Evolutionary conservation across 2,329 filamentous ascomycete genomes (phyloP), one percentile per base, ranked within the genome.

Genomic region (Myriosclerotinia scirpicola): DNA sequence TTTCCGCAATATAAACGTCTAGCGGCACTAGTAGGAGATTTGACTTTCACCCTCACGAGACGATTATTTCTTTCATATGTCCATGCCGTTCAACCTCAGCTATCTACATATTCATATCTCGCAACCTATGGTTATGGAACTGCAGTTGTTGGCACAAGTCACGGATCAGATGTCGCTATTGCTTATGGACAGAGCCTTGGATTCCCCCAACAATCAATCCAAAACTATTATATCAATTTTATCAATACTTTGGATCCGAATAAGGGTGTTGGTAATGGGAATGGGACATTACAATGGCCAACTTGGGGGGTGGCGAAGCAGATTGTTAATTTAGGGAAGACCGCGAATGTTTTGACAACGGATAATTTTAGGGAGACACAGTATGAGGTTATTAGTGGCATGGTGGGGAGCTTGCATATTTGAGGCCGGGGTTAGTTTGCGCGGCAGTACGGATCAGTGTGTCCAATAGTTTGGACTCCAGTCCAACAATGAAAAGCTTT

Each of bases 1-100:
- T 93, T 90, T 74, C 89, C 90, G 0, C 84, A 90, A 70, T 93
- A 87, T 81, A 93, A 93, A 78, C 88, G 89, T 34, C 80, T 92
- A 0, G 87, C 90, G 2, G 90, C 90, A 38, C 84, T 93, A 53
- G 79, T 93, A 0, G 91, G 91, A n/a, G 91, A 94, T 74, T 72
- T 92, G 0, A 84, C 85, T 3, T 93, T 94, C 77, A 93, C 88
- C 0, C 81, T 94, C 0, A 85, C 86, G 0, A 85, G 90, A 1
- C 86, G 91, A 20, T 69, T 83, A 4, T 88, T 90, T 75, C 83
- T 94, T 22, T 74, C 81, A 17, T 67, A 74, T 0, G 76, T 85
- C 3, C 73, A 75, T 0, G 60, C 77, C 0, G 77, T 79, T 14
- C 82, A 86, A 69, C 87, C 87, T 0, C 71, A 77, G 42, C 85